Evolutionary conservation across 306 rosid genomes (phyloP).

Genomic region (Ochetophila trinervis): DNA sequence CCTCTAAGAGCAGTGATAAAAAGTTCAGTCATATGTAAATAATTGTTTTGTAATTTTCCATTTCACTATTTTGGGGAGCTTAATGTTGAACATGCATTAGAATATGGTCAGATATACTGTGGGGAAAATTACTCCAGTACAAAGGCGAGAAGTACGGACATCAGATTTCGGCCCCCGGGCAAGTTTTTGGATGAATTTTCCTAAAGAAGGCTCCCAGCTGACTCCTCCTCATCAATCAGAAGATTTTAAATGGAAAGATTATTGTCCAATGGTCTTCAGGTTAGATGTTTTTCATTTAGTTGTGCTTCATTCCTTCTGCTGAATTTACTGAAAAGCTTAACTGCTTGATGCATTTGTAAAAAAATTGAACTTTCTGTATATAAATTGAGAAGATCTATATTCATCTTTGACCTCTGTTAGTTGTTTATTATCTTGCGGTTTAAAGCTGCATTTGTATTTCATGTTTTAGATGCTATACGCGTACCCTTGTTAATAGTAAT

Average conservation of each 20-base stretch:
- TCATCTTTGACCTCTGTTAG: background rate
- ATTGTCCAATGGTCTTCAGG: constrained; percentile 99
- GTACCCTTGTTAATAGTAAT: constrained; percentile 11
- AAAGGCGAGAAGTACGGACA: constrained; percentile 84
- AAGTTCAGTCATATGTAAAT: constrained; percentile 5
- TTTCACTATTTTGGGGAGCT: constrained; percentile 29
- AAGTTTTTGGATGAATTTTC: constrained; percentile 99
- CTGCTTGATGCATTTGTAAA: constrained; percentile 20
- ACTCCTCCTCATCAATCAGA: constrained; percentile 97
- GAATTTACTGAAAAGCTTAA: constrained; percentile 3
- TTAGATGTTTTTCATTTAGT: constrained; percentile 27
- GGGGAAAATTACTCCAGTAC: constrained; percentile 96
- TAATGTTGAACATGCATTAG: constrained; percentile 33
- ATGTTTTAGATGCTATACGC: constrained; percentile 18
- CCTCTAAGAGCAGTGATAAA: constrained; percentile 9
- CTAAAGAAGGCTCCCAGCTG: constrained; percentile 89
- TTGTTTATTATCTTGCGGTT: background rate
- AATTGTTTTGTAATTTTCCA: constrained; percentile 7
- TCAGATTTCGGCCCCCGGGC: constrained; percentile 96
- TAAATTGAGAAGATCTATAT: background rate
- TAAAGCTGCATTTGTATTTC: constrained; percentile 1
- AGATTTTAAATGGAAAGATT: constrained; percentile 97
- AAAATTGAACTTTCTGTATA: background rate
- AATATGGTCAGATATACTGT: constrained; percentile 87
- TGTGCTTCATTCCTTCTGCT: constrained; percentile 11